A percentile compares a stretch with the other conserved stretches of the same genome.
These are phyloP conservation scores for Sesbania bispinosa DNA, from an alignment of 306 rosid genomes.

Conservation along the genomic window DNA sequence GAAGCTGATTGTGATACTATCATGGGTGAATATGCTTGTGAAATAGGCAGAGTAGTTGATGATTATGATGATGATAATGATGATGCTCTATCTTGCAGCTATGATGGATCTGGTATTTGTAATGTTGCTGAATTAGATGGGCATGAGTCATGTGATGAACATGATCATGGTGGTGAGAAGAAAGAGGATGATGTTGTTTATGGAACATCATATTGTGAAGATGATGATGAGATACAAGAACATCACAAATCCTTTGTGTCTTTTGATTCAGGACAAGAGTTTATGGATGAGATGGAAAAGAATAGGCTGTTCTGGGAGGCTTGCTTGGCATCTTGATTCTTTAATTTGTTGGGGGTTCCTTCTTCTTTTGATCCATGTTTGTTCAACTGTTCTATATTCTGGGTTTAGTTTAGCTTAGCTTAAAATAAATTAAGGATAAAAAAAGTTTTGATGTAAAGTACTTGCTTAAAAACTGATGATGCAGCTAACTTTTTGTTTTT, in stretches of 20 bases:
- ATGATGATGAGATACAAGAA: conserved; percentile 28
- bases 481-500: neutral
- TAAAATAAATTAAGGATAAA: too few species aligned
- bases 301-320: conserved; percentile 86
- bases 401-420: neutral
- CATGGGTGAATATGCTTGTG: neutral
- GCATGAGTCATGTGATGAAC: neutral
- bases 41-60: conserved; percentile 3
- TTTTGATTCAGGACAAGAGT: conserved; percentile 48
- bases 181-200: neutral
- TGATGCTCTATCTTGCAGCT: conserved; percentile 71
- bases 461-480: neutral
- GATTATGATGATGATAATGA: conserved; percentile 36
- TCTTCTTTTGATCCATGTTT: neutral
- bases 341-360: neutral
- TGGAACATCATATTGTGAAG: conserved; percentile 33
- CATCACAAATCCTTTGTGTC: conserved; percentile 46
- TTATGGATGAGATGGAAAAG: conserved; percentile 75
- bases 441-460: neutral
- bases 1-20: conserved; percentile 38
- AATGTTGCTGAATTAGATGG: conserved; percentile 10
- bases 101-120: conserved; percentile 33
- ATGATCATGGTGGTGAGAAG: neutral
- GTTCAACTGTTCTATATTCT: neutral
- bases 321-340: conserved; percentile 74